Base-by-base conservation (phyloP, 164 flowering plant genomes). In the Umbellularia californica region DNA sequence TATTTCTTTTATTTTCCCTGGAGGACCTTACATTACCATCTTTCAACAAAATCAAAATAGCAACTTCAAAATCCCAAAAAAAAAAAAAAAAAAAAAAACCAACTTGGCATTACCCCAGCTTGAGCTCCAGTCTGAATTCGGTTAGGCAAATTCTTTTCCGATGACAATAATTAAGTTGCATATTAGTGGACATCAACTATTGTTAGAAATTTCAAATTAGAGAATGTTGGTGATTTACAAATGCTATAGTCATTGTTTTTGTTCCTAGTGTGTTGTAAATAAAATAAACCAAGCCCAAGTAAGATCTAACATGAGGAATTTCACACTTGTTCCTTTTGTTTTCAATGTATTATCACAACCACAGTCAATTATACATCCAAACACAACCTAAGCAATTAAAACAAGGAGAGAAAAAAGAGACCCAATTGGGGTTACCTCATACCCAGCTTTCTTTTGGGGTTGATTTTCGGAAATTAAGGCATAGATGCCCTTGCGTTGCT, bases 401-500 rank as follows among this genome's bases (percentile, higher is more conserved):
- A 41, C 11, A 41, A 9, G 2, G 47, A 7, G 47, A 41, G 47
- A 7, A 41, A 41, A 41, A 41, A 41, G 47, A 41, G 47, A 41
- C 5, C 47, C 50, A 15, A 22, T 68, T 33, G 33, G 51, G 35
- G 33, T 47, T 33, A 86, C 90, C 92, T 81, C 80, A 35, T 78
- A 72, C 41, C 74, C 83, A 75, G 82, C 1, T 11, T 28, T 47
- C 60, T 65, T 15, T 28, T 74, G 82, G 33, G 85, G 58, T 50
- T 78, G 80, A 50, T 81, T 75, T 9, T 65, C 58, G 11, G 87
- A 80, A 78, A 93, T 83, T 50, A 85, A 83, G 3, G 73, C 41
- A 58, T 88, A 85, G 30, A 91, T 86, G 76, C 79, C 71, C 79
- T 77, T 86, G 27, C 94, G 88, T 47, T 93, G 87, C 84, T 87